These are phyloP conservation scores for Fusarium avenaceum DNA, from an alignment of 2,329 filamentous ascomycete species.

Conservation along the genomic window DNA sequence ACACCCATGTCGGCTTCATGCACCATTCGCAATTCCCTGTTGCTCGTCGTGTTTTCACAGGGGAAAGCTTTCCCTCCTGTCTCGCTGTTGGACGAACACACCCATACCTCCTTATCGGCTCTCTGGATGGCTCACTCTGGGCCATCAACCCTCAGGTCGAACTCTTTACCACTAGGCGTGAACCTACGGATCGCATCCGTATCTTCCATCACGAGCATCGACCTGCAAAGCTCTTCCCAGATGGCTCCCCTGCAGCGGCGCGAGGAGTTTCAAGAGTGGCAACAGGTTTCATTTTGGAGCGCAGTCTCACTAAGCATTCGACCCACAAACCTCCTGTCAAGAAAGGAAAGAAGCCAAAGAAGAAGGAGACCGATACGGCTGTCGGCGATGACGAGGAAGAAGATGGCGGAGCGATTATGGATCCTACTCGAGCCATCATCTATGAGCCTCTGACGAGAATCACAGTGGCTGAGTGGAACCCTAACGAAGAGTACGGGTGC, in stretches of 20 bases:
- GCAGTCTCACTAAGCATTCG: constrained; percentile 62
- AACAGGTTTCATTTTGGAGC: constrained; percentile 65
- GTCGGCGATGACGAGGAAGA: constrained; percentile 54
- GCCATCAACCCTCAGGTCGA: constrained; percentile 58
- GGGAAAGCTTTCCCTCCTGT: constrained; percentile 65
- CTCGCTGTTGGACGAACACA: constrained; percentile 65
- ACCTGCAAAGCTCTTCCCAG: constrained; percentile 51
- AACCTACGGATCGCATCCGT: constrained; percentile 53
- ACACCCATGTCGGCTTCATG: constrained; percentile 66
- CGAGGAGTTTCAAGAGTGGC: constrained; percentile 66
- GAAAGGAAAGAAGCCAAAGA: constrained; percentile 55
- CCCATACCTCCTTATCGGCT: constrained; percentile 67
- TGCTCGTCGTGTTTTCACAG: constrained; percentile 65
- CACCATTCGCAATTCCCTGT: constrained; percentile 67
- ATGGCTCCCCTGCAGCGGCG: constrained; percentile 47
- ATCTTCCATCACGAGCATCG: constrained; percentile 69
- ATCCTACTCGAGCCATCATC: constrained; percentile 62
- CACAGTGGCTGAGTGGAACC: constrained; percentile 76
- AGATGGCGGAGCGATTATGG: constrained; percentile 49
- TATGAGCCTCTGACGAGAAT: constrained; percentile 74
- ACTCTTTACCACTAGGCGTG: constrained; percentile 53
- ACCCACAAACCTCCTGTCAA: constrained; percentile 57
- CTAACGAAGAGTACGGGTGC: constrained; percentile 73
- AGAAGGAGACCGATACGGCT: constrained; percentile 53
- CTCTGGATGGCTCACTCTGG: constrained; percentile 67